phyloP scores from a whole-genome alignment of 1,284 basidiomycete species.

The Cryptococcus neoformans region DNA sequence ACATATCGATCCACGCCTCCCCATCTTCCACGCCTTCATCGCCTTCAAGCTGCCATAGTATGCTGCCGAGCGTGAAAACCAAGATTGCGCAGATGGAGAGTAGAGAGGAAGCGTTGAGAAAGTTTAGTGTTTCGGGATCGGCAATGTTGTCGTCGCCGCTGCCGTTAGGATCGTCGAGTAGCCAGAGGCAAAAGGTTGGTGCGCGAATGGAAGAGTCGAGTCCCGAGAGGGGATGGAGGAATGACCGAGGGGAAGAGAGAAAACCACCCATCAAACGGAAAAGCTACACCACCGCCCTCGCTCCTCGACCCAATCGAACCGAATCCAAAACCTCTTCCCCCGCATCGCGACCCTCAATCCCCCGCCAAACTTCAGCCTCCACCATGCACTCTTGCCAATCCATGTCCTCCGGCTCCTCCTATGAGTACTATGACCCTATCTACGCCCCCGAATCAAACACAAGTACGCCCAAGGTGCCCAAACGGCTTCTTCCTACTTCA shows the following conservation, averaged over 20 bases:
- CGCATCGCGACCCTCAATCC: background rate
- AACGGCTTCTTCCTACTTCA: background rate
- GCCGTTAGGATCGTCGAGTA: too few relatives aligned
- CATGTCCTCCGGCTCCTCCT: background rate
- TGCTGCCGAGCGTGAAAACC: slow-evolving; percentile 29
- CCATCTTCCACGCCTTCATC: slow-evolving; percentile 6
- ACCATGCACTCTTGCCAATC: background rate
- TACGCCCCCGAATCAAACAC: background rate
- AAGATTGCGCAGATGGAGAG: slow-evolving; percentile 43
- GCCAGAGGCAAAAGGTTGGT: too few relatives aligned
- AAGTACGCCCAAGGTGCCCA: background rate
- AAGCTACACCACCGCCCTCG: slow-evolving; percentile 35
- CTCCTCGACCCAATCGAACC: slow-evolving; percentile 13
- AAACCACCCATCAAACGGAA: slow-evolving; percentile 9
- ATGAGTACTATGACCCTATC: slow-evolving; percentile 3
- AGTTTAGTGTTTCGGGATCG: slow-evolving; percentile 33
- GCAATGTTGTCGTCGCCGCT: background rate
- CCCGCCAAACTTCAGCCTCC: slow-evolving; percentile 6
- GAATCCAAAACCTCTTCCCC: background rate
- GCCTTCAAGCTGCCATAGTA: slow-evolving; percentile 17
- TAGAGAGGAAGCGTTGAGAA: slow-evolving; percentile 37
- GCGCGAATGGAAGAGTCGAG: too few relatives aligned
- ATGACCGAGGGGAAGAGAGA: background rate
- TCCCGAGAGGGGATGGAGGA: background rate
- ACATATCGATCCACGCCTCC: slow-evolving; percentile 4